Base-by-base conservation (phyloP, 2,329 filamentous ascomycete species). In the Fusarium kyushuense region DNA sequence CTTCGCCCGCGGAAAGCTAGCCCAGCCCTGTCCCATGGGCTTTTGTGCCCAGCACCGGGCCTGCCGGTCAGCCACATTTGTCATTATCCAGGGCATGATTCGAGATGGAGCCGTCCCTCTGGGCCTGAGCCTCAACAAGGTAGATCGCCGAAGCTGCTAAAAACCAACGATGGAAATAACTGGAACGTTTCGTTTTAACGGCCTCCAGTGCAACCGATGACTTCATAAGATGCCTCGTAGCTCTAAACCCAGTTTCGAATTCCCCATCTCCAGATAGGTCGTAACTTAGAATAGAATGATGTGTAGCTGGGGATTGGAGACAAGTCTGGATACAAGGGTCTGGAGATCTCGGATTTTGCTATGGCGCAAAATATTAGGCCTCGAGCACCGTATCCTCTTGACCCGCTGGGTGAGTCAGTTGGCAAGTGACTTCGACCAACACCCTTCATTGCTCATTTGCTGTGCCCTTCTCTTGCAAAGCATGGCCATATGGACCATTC, bases 21-120 rank as follows among this genome's bases (percentile, higher is more conserved):
- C 32, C 57, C 69, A 62, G 71, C 47, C 59, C 54, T 51, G 53
- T 56, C 42, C 63, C 54, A 52, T 56, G 48, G 61, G 71, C 58
- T 33, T 56, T 61, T 54, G 48, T 63, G 64, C 56, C 61, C 61
- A 52, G 52, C 65, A 61, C 71, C 71, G 71, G 72, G 49, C 38
- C 59, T 62, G 54, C 71, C 72, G 70, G 67, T 54, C 58, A 67
- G 71, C 56, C 57, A 60, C 54, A 60, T 48, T 54, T 48, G 65
- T 63, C 63, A 9, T 21, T 19, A n/a, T 19, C n/a, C 38, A 23
- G 38, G 13, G 38, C 38, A 33, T 33, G 21, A 12, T 64, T 54
- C 53, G 38, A 56, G 41, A 54, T 65, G 60, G 54, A 62, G 47
- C 52, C 42, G 16, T 36, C 54, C 33, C 51, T 52, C 45, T 67